Base-by-base conservation (phyloP, 2,329 filamentous ascomycete species). In the Ophiocordyceps camponoti-rufipedis region DNA sequence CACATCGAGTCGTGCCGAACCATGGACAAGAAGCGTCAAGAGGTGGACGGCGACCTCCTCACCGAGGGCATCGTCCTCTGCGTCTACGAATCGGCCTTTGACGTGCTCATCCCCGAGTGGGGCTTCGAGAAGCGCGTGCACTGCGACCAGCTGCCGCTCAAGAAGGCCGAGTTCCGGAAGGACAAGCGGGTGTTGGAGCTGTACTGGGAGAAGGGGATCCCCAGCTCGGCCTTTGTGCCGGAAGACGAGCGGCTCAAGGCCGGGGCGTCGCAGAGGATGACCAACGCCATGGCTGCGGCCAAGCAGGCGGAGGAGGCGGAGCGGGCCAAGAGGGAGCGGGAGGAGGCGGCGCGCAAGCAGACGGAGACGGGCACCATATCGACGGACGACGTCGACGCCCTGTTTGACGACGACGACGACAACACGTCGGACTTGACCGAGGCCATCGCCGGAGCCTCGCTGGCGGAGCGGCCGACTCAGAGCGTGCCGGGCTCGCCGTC, bases 81-180 rank as follows among this genome's bases (percentile, higher is more conserved):
- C 59, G 91, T 98, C 31, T 98, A 98, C 63, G 91, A 98, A 65
- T 96, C 91, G 28, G 91, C 91, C 18, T 98, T 98, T 60, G 91
- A 98, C 62, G 86, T 98, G 41, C 74, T 98, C 51, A 96, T 98
- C 60, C 91, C 91, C 6, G 88, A 98, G 60, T 98, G 87, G 71
- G 91, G 91, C 52, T 96, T 98, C 54, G 91, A 98, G 71, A 98
- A 98, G 78, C 85, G 91, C 52, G 91, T 98, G 45, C 91, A 98
- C 66, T 98, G 91, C 60, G 91, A 98, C 59, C 91, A 98, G 69
- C 72, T 98, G 59, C 91, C 91, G 29, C 70, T 98, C 54, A 89
- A 96, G 75, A 98, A 98, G 72, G 91, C 91, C n/a, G 91, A 98
- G 61, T 98, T 91, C 66, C 80, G 93, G 64, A 96, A 96, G 72